Base-by-base conservation (phyloP, 805 yeast genomes). In the Candida ortonii region DNA sequence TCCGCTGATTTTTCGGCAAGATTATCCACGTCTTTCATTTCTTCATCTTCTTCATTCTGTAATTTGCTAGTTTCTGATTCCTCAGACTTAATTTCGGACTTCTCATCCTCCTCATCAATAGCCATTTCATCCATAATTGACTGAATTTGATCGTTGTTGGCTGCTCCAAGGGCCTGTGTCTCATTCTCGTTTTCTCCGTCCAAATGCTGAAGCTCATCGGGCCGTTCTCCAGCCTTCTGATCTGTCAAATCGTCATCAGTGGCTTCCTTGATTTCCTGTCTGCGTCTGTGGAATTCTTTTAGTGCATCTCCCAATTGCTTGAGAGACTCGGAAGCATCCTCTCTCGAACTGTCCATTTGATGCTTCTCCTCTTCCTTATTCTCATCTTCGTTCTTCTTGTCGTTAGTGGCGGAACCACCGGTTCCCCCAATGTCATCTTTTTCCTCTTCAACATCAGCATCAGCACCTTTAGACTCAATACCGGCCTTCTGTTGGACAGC, bases 161-260 rank as follows among this genome's bases (percentile, higher is more conserved):
- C 95, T 27, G 89, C 80, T 15, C 97, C 97, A 33, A 93, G 64
- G 1, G 97, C 98, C 59, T 93, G 97, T 0, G 95, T 85, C 31
- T 85, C 89, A 36, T 65, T 69, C 18, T 81, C 78, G 41, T 83
- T 81, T 28, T 81, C 89, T 30, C 88, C 89, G 24, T 84, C 86
- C 32, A 82, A 67, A 50, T 85, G 93, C 53, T 85, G 86, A 57
- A 87, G 84, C 50, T 87, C 95, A 52, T 87, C 95, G 0, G 94
- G 89, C 32, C 78, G 71, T 41, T 78, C 81, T 39, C 74, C 79
- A 9, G 80, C 78, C 16, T 67, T 62, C 34, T 74, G 71, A 9
- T 79, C 78, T 16, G 55, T 64, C 28, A 71, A 65, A 18, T 65
- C 65, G 25, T 76, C 77, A 33, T 73, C 76, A 3, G 72, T 61